Conservation (phyloP, 768 basidiomycete species). For the Tubosaeta sp. region DNA sequence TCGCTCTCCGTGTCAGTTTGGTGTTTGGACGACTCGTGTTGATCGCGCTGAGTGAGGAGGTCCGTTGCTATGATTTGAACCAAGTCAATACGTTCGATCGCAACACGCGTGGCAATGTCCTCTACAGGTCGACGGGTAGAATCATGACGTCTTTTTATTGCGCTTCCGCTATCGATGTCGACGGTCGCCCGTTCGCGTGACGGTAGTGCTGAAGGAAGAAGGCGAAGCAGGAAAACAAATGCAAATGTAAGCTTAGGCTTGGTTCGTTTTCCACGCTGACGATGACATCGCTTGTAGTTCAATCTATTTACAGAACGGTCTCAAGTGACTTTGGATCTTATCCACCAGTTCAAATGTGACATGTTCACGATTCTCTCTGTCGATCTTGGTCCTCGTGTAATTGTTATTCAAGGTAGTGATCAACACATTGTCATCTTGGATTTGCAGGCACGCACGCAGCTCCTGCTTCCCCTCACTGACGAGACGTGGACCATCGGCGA, state of each 20-base stretch:
- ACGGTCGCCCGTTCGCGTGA: constrained; percentile 18
- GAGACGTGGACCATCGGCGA: not conserved
- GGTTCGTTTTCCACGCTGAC: not conserved
- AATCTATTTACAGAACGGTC: constrained; percentile 2
- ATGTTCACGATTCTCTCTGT: not conserved
- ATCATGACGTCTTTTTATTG: constrained; percentile 3
- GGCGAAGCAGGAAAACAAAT: not conserved
- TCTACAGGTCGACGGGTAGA: not conserved
- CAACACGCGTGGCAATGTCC: not conserved
- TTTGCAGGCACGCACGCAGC: constrained; percentile 6
- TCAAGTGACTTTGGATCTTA: constrained; percentile 10
- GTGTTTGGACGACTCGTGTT: not conserved
- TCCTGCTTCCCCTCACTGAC: not conserved
- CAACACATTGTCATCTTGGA: constrained; percentile 9
- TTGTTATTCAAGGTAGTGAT: not conserved
- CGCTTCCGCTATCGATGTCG: constrained; percentile 6
- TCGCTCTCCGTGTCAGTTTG: not conserved
- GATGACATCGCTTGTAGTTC: not conserved
- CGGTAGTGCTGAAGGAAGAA: constrained; percentile 6
- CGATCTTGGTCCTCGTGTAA: constrained; percentile 12
- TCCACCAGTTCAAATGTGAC: constrained; percentile 7
- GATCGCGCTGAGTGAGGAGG: not conserved
- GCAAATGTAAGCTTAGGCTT: constrained; percentile 3
- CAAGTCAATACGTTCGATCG: not conserved
- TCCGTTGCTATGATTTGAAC: not conserved